A percentile compares a stretch with the other conserved stretches of the same genome.
These are phyloP conservation scores for Chenopodium berlandieri DNA, from an alignment of 148 eudicot species.

Conservation along the genomic window DNA sequence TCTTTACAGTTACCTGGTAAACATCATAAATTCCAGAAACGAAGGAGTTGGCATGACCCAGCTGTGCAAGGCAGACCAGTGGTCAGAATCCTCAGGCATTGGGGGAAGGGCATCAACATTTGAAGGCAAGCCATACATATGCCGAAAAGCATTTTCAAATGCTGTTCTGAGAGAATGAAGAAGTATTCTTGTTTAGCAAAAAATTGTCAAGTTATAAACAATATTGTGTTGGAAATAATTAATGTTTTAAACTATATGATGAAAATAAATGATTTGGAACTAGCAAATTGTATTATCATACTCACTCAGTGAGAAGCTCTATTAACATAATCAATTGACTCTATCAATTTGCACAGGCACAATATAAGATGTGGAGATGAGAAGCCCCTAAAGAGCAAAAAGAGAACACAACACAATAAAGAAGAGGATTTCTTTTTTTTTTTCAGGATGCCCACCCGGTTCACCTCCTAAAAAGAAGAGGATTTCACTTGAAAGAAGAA, in stretches of 20 bases:
- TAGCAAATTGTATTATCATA: not conserved
- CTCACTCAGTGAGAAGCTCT: not conserved
- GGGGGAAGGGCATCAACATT: conserved; percentile 88
- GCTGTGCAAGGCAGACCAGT: conserved; percentile 89
- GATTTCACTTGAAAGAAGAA: no score
- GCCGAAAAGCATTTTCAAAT: conserved; percentile 80
- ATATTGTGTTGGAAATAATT: not conserved
- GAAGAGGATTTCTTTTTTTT: not conserved
- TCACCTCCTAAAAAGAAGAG: not conserved
- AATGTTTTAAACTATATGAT: no score
- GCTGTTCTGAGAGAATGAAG: conserved; percentile 53
- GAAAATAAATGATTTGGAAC: not conserved
- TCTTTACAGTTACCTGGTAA: conserved; percentile 55
- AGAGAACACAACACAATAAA: not conserved
- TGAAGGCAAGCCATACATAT: conserved; percentile 81
- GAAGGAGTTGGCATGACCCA: conserved; percentile 99
- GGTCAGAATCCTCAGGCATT: conserved; percentile 92
- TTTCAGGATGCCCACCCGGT: no score
- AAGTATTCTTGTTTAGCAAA: not conserved
- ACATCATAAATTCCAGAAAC: conserved; percentile 89
- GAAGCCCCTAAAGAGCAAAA: not conserved
- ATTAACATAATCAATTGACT: not conserved
- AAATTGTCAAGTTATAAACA: not conserved
- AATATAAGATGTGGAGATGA: not conserved
- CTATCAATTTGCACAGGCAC: not conserved